Evolutionary conservation across 2,329 filamentous ascomycete genomes (phyloP).

Genomic region (Alternaria incomplexa): DNA sequence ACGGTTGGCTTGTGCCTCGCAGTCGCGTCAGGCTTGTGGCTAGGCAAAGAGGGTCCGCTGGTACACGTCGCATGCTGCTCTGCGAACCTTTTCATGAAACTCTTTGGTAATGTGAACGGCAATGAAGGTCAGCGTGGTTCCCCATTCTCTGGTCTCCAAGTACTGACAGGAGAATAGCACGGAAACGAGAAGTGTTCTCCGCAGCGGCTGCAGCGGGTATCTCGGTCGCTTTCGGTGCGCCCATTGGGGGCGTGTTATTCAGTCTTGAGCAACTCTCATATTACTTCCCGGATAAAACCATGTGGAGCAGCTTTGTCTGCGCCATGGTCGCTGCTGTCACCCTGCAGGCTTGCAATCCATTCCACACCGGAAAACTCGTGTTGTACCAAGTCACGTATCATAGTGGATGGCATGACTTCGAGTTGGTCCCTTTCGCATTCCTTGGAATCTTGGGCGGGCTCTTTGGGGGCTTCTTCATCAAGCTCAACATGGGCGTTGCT

Average conservation of each 20-base stretch:
- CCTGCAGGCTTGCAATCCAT: constrained; percentile 90
- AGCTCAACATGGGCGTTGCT: constrained; percentile 86
- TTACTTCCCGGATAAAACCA: constrained; percentile 98
- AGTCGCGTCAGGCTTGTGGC: constrained; percentile 92
- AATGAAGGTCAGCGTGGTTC: constrained; percentile 73
- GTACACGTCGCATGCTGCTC: constrained; percentile 98
- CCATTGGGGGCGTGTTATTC: constrained; percentile 93
- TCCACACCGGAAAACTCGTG: constrained; percentile 92
- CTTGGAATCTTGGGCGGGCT: constrained; percentile 90
- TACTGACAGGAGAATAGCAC: constrained; percentile 61
- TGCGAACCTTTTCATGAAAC: constrained; percentile 90
- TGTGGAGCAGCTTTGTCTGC: constrained; percentile 99
- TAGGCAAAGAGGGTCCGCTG: constrained; percentile 93
- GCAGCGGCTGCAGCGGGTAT: constrained; percentile 92
- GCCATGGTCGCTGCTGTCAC: constrained; percentile 98
- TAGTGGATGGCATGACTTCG: constrained; percentile 91
- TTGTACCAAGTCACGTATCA: constrained; percentile 95
- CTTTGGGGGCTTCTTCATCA: constrained; percentile 94
- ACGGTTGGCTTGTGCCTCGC: constrained; percentile 87
- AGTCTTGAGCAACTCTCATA: constrained; percentile 96
- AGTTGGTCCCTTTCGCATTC: constrained; percentile 84
- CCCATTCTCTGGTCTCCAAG: not conserved
- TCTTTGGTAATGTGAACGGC: constrained; percentile 78
- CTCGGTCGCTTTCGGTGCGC: constrained; percentile 91
- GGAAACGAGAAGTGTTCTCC: constrained; percentile 91